phyloP scores from a whole-genome alignment of 371 early-diverging fungal genomes.

The Apophysomyces trapeziformis region DNA sequence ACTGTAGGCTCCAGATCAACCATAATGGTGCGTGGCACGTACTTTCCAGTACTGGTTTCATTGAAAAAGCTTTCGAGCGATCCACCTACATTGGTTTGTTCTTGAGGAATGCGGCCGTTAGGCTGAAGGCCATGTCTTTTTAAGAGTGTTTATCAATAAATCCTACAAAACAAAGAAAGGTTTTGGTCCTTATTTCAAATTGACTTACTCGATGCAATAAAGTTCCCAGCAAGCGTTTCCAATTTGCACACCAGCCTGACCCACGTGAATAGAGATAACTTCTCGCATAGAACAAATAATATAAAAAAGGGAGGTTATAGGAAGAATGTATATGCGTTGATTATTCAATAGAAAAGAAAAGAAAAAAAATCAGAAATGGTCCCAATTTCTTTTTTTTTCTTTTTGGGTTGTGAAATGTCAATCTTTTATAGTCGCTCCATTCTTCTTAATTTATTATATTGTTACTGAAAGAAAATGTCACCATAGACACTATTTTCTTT shows the following conservation, averaged over 20 bases:
- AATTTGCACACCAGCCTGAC: conserved; percentile 99
- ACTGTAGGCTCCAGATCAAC: conserved; percentile 98
- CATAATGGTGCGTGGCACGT: conserved; percentile 98
- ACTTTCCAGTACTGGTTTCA: conserved; percentile 96
- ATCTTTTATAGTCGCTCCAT: conserved; percentile 2
- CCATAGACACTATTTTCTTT: background rate
- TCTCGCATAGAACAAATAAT: conserved; percentile 84
- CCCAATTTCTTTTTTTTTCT: background rate
- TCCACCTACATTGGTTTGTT: conserved; percentile 35
- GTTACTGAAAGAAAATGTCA: background rate
- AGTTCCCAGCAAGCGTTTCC: conserved; percentile 99
- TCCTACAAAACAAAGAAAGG: too few species aligned
- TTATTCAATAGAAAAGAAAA: conserved; percentile 30
- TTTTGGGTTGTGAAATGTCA: too few species aligned
- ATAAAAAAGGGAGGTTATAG: conserved; percentile 19
- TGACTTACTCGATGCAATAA: conserved; percentile 73
- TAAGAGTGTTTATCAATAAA: conserved; percentile 16
- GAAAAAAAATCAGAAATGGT: background rate
- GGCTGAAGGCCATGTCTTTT: conserved; percentile 97
- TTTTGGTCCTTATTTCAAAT: background rate
- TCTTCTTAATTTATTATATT: background rate
- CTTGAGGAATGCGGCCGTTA: conserved; percentile 89
- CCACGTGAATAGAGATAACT: conserved; percentile 95
- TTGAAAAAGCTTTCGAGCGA: conserved; percentile 88
- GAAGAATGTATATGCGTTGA: conserved; percentile 11